Conservation (phyloP, 345 rosid species). For the Camelina laxa region DNA sequence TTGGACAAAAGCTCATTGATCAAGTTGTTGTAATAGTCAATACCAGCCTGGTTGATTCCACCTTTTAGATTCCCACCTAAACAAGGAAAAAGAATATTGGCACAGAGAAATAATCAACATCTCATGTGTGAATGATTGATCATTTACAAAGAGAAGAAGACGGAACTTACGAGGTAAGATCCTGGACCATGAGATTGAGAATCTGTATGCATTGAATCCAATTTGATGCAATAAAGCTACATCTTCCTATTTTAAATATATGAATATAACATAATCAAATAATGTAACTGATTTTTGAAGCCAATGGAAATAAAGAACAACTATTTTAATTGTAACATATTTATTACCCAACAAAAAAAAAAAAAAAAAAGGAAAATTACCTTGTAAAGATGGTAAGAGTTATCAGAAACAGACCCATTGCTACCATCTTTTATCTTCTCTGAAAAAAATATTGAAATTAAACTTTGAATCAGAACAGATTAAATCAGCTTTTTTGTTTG, state of each 20-base stretch:
- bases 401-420: slow-evolving; percentile 47
- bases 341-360: too few species aligned
- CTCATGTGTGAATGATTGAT: not conserved
- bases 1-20: slow-evolving; percentile 52
- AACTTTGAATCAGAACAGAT: slow-evolving; percentile 7
- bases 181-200: slow-evolving; percentile 61
- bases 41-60: slow-evolving; percentile 57
- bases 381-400: slow-evolving; percentile 54
- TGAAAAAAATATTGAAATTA: not conserved
- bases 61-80: slow-evolving; percentile 55
- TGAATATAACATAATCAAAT: not conserved
- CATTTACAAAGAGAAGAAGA: slow-evolving; percentile 19
- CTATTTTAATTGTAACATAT: not conserved
- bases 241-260: slow-evolving; percentile 47
- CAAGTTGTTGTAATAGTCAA: slow-evolving; percentile 60
- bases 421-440: slow-evolving; percentile 45
- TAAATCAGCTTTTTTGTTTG: not conserved
- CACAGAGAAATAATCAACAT: not conserved
- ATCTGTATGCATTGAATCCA: slow-evolving; percentile 56
- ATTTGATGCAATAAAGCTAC: slow-evolving; percentile 49
- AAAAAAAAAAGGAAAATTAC: slow-evolving; percentile 10
- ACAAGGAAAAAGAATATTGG: slow-evolving; percentile 2
- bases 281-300: not conserved
- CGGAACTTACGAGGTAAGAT: slow-evolving; percentile 48
- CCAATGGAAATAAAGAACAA: not conserved